A percentile compares a stretch with the other conserved stretches of the same genome.
phyloP scores from a whole-genome alignment of 78 protist genomes.

The Dictyostelium purpureum region DNA sequence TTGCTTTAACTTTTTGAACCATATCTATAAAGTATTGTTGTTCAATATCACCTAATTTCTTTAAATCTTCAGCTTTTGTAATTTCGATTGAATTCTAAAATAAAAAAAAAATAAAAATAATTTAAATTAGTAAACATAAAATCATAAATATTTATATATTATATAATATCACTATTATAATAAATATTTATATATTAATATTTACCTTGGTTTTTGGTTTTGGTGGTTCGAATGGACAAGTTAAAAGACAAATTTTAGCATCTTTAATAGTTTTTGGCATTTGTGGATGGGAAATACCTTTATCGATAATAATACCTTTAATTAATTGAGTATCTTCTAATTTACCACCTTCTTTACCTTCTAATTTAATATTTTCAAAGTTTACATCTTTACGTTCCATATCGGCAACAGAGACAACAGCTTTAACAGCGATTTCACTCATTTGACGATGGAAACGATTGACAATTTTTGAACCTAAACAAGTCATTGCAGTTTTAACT shows the following conservation, averaged over 20 bases:
- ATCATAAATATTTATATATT: neutral
- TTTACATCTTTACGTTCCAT: slow-evolving; percentile 97
- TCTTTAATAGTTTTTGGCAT: slow-evolving; percentile 90
- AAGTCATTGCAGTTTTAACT: slow-evolving; percentile 95
- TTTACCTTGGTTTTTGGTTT: slow-evolving; percentile 99
- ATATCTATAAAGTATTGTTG: slow-evolving; percentile 92
- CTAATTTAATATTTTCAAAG: slow-evolving; percentile 99
- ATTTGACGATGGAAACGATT: slow-evolving; percentile 92
- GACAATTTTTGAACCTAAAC: slow-evolving; percentile 97
- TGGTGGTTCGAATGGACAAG: slow-evolving; percentile 99
- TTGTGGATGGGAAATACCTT: slow-evolving; percentile 97
- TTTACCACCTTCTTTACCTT: slow-evolving; percentile 96
- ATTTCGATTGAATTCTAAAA: slow-evolving; percentile 72
- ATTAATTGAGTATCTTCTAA: slow-evolving; percentile 97
- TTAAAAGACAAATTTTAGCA: slow-evolving; percentile 98
- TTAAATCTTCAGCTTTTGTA: slow-evolving; percentile 91
- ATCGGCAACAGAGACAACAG: slow-evolving; percentile 99
- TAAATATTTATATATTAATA: slow-evolving; percentile 35
- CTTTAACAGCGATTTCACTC: slow-evolving; percentile 98
- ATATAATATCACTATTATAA: slow-evolving; percentile 13
- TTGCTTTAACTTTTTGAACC: slow-evolving; percentile 93
- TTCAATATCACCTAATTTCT: slow-evolving; percentile 92
- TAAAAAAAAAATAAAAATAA: neutral
- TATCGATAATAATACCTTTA: slow-evolving; percentile 98
- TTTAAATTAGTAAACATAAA: neutral